Evolutionary conservation across 208 protist genomes (phyloP).

Genomic region (Leishmania amazonensis): DNA sequence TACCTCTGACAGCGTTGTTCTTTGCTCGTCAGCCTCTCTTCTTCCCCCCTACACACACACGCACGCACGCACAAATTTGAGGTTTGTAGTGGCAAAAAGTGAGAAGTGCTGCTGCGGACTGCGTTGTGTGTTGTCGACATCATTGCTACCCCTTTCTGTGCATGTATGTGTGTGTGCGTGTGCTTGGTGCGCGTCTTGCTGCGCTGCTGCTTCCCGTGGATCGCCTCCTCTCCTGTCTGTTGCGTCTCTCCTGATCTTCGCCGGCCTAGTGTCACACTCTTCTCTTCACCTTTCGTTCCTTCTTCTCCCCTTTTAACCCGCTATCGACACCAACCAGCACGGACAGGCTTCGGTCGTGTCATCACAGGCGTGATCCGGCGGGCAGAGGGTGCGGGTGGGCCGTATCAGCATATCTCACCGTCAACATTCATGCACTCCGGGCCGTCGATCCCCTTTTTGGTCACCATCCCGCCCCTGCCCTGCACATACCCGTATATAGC

Average conservation of each 20-base stretch:
- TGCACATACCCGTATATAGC: neutral
- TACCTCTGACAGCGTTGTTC: neutral
- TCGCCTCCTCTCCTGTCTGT: neutral
- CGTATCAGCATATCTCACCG: neutral
- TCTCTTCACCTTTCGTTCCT: neutral
- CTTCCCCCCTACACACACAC: neutral
- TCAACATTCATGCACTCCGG: neutral
- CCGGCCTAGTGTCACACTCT: neutral
- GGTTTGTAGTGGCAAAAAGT: neutral
- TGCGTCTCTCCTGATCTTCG: neutral
- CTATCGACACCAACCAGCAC: neutral
- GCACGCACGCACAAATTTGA: neutral
- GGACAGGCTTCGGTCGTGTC: neutral
- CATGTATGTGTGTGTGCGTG: neutral
- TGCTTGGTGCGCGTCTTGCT: neutral
- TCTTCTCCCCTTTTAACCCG: neutral
- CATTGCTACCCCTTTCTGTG: neutral
- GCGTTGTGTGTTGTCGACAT: neutral
- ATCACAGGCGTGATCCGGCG: neutral
- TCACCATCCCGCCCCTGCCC: neutral
- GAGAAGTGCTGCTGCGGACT: neutral
- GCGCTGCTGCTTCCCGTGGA: neutral
- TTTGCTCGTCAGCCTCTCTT: neutral
- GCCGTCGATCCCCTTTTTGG: neutral
- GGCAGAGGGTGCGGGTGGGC: neutral